Evolutionary conservation across 305 asterid species (phyloP), one percentile per base, ranked within the genome.

Genomic region (Fraxinus sp.): DNA sequence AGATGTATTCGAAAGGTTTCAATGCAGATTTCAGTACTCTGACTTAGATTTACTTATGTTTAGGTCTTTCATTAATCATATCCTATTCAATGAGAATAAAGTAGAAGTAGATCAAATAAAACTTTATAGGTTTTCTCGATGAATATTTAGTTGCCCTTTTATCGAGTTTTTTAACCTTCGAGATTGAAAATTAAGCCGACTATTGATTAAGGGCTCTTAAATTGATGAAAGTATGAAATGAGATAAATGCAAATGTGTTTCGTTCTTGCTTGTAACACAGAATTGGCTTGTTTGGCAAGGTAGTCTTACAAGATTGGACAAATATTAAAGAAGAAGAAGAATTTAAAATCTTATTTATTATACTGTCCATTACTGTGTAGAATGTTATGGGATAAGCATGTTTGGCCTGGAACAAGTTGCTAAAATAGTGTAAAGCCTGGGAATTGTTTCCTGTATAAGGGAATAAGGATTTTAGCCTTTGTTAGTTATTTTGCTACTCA

Each of bases 61-160:
- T 85, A 90, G 89, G 85, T 74, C 80, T 79, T 86, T 81, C 74
- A 79, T 76, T 84, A 84, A 83, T 83, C 83, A 80, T 78, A 80
- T 79, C 44, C 79, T 72, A 49, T 8, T 84, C 78, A 79, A 83
- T 78, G 44, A 76, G 81, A 82, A 85, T 78, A 81, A 81, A 49
- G 76, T 85, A 87, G 91, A 82, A 80, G 74, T 90, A 85, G 88
- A 55, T 77, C 66, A 74, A 79, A 81, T 89, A 86, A 46, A 81
- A 84, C 86, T 71, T 82, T 80, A 84, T 79, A 78, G 82, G 80
- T 82, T 70, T 76, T 77, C 64, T 80, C 68, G 36, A 13, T 79
- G 74, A 75, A 80, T 62, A 32, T 71, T 68, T 35, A 44, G 59
- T 49, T 41, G 11, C 11, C 26, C 62, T 46, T 80, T 73, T 37